Evolutionary conservation across 495 filamentous ascomycete genomes (phyloP), one percentile per base, ranked within the genome.

Genomic region (Xylaria castorea): DNA sequence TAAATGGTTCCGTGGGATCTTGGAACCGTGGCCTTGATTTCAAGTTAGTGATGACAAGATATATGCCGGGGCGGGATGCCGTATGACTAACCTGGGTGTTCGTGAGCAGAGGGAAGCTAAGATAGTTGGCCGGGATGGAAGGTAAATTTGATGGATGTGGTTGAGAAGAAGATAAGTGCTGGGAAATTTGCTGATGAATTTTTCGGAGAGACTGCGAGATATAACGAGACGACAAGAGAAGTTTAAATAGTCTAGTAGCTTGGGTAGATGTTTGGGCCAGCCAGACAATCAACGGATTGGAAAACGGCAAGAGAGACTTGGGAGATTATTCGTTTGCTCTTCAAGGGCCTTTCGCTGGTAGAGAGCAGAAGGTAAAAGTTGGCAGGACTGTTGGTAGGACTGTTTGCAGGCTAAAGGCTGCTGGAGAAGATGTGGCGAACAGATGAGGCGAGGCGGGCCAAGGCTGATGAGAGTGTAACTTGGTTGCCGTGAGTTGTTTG

Each of bases 311-410:
- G 25, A 18, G 36, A 64, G 22, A 62, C 22, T 64, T 53, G 32
- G 60, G 36, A 70, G 72, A 71, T 64, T 68, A 42, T 66, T 74
- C 78, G 78, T 79, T 79, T 79, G 77, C 46, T 46, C 50, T 30
- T 20, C 42, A 40, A 27, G 27, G 34, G n/a, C 0, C 30, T 42
- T 38, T 46, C 27, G 22, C 74, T 71, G 74, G 68, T 73, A 72
- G 72, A 70, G 72, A 68, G 62, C 69, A 71, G 30, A 44, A 66
- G 38, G 11, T 1, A 44, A 65, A 71, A 63, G 63, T 70, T 72
- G 51, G 44, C 16, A 20, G 16, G 36, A 38, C 36, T 38, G 71
- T 51, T 25, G 36, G 6, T 12, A n/a, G 32, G 71, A 34, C 48
- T 74, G 74, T 77, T 77, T 74, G 70, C 70, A 72, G 66, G 70